Base-by-base conservation (phyloP, 345 rosid genomes). In the Jatropha curcas region DNA sequence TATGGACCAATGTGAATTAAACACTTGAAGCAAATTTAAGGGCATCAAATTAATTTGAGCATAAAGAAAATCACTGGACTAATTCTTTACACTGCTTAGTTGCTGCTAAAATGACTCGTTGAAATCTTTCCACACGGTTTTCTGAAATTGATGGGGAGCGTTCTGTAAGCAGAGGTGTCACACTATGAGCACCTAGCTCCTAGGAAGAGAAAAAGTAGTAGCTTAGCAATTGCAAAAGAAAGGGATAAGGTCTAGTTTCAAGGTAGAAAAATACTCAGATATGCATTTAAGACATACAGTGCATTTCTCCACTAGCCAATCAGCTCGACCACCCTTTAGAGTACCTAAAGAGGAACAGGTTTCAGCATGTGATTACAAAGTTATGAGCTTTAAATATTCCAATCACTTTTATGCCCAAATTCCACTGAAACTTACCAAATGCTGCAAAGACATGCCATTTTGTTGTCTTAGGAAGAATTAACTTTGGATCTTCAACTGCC, bases 261-360 rank as follows among this genome's bases (percentile, higher is more conserved):
- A 41, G 10, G n/a, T n/a, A 4, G 57, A 4, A 70, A 16, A 25
- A 48, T 13, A 33, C 45, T 25, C 39, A 61, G 10, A 3, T 25
- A 46, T 43, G 31, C 43, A 45, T n/a, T n/a, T 30, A 46, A 76
- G 22, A 84, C 92, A 43, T 85, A 92, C 99, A 0, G 92, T 83
- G 79, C 99, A 95, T 86, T 92, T 95, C 84, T 95, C 99, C 50
- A 95, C 82, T 45, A 95, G 90, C 99, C 98, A 95, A 37, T 92
- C 99, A 65, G 97, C 96, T 73, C 98, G 86, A 81, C 98, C 98
- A 51, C 98, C 98, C 79, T 92, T 95, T 51, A 90, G 79, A 67
- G 96, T 85, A 70, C 97, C 98, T 92, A 82, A 68, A 72, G 11
- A 72, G 34, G 73, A 76, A 39, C 43, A 20, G 37, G 33, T 56